Base-by-base conservation (phyloP, 2,329 filamentous ascomycete species). In the Pseudocercospora cruenta region DNA sequence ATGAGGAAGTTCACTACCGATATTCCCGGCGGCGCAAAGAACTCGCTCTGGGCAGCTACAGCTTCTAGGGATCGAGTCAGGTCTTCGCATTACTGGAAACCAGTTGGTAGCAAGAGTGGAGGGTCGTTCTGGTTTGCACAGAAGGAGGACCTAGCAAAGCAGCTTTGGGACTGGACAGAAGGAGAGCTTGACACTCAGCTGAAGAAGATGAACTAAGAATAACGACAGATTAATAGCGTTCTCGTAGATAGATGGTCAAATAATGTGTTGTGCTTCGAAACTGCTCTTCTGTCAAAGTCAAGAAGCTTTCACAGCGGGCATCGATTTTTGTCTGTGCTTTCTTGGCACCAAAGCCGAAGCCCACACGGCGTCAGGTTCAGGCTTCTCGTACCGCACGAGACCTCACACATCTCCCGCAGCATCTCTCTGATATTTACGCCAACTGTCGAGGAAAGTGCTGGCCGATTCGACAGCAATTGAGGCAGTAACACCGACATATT, bases 131-230 rank as follows among this genome's bases (percentile, higher is more conserved):
- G 67, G 69, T 63, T 70, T 51, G 71, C 71, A 14, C 67, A 70
- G 51, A 71, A 72, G 58, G 57, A 60, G 19, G 31, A 70, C 36
- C 58, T 78, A 67, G 75, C 74, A 6, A 72, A 74, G 60, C 69
- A 77, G 62, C 57, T 81, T 43, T 82, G 80, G 79, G 76, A 78
- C 16, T 81, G 78, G 77, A 81, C 79, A 1, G 71, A 72, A 63
- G 67, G 63, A 21, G 69, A 74, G 63, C 45, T 74, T 26, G 69
- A 70, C 47, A 64, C 62, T n/a, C 62, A 71, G 58, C 43, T 69
- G 28, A 68, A 70, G 61, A 69, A 70, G 61, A 58, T 63, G 62
- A 67, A 45, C 14, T 67, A 33, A 62, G 6, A n/a, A 10, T 26
- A n/a, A 51, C 7, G 47, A 51, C 22, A 51, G 7, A 51, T n/a